Evolutionary conservation across 129 eudicot species (phyloP).

Genomic region (Centaurea solstitialis): DNA sequence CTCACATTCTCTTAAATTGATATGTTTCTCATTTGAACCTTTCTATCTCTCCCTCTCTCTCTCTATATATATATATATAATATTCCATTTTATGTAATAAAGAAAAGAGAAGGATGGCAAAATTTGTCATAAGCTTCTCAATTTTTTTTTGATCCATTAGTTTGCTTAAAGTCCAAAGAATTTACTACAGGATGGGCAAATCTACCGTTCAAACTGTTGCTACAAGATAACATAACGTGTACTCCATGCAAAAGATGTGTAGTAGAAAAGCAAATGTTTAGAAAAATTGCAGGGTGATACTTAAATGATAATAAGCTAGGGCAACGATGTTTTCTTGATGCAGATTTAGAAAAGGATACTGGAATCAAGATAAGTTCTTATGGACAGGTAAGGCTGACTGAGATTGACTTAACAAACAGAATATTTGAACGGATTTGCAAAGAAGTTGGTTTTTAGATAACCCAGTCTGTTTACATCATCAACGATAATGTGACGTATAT

Average conservation of each 20-base stretch:
- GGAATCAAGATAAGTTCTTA: neutral
- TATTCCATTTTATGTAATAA: neutral
- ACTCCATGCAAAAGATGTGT: neutral
- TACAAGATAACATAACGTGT: neutral
- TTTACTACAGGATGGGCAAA: neutral
- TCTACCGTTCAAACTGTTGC: neutral
- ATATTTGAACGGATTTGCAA: neutral
- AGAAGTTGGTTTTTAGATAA: neutral
- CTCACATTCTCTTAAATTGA: too few relatives aligned
- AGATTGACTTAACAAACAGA: neutral
- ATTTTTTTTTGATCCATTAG: neutral
- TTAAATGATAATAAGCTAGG: neutral
- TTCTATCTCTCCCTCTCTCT: too few relatives aligned
- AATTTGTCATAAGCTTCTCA: neutral
- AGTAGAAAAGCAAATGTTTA: neutral
- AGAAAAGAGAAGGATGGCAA: neutral
- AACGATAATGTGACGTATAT: conserved; percentile 11
- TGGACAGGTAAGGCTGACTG: neutral
- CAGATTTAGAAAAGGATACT: neutral
- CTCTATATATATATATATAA: neutral
- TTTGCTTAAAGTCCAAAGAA: neutral
- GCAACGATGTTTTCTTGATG: neutral
- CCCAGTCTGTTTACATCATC: conserved; percentile 4
- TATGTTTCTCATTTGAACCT: too few relatives aligned
- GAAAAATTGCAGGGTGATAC: neutral